Conservation (phyloP, 2,329 filamentous ascomycete species). For the Pseudogymnoascus sp. region DNA sequence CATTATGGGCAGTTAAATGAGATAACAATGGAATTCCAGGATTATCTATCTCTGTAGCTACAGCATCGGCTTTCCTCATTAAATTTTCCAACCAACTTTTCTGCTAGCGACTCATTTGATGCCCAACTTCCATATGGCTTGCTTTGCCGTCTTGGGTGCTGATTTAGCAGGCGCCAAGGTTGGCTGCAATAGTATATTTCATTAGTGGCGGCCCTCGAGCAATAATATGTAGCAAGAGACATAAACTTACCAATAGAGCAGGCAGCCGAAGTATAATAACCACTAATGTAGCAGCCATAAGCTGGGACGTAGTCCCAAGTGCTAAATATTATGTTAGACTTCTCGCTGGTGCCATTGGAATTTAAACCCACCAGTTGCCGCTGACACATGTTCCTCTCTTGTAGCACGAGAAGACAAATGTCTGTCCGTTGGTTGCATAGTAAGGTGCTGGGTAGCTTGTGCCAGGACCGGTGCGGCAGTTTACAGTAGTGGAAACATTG, state of each 20-base stretch:
- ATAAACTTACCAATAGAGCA: not conserved
- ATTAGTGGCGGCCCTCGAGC: not conserved
- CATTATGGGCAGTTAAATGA: not conserved
- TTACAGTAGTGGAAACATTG: not conserved
- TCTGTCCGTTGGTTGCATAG: not conserved
- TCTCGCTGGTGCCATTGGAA: not conserved
- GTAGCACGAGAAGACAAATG: not conserved
- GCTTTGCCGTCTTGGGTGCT: not conserved
- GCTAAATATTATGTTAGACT: not conserved
- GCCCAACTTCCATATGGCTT: no score
- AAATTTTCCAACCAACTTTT: not conserved
- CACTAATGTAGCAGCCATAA: not conserved
- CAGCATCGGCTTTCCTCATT: not conserved
- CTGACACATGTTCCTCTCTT: not conserved
- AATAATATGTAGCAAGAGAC: not conserved
- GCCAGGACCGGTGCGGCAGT: not conserved
- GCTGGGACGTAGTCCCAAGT: not conserved
- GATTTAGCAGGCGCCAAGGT: not conserved
- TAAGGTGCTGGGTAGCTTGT: not conserved
- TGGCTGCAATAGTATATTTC: not conserved
- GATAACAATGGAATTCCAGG: not conserved
- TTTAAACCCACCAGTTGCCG: not conserved
- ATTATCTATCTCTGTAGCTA: not conserved
- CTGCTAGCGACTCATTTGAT: not conserved
- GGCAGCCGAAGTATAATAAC: not conserved